Conservation (phyloP, 2,329 filamentous ascomycete species). For the Exophiala sp. region DNA sequence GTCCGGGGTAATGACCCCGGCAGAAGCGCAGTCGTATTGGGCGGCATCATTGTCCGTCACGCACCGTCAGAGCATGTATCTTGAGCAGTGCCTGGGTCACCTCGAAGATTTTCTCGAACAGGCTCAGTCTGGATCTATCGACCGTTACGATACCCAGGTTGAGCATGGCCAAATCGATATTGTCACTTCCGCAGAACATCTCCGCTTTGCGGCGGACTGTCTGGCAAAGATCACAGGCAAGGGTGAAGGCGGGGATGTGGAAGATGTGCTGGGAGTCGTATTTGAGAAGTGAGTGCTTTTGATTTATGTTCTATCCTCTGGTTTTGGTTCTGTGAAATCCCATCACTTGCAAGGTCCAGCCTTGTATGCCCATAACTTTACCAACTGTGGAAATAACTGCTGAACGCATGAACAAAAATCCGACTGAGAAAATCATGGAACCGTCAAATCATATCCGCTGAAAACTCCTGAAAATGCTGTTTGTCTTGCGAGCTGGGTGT, state of each 20-base stretch:
- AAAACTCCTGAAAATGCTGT: conserved; percentile 8
- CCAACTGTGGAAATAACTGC: not conserved
- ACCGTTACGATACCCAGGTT: conserved; percentile 25
- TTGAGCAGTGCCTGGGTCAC: conserved; percentile 68
- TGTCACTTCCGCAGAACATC: conserved; percentile 83
- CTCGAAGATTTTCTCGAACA: conserved; percentile 66
- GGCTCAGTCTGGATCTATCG: conserved; percentile 16
- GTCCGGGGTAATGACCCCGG: conserved; percentile 34
- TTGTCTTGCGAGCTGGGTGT: not conserved
- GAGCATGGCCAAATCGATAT: conserved; percentile 59
- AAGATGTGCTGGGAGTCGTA: conserved; percentile 92
- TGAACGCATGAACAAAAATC: no score
- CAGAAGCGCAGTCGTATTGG: conserved; percentile 43
- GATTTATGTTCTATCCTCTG: conserved; percentile 3
- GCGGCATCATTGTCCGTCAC: conserved; percentile 86
- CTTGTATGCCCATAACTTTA: not conserved
- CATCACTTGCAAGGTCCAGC: not conserved
- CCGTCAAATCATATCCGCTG: not conserved
- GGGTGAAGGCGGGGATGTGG: conserved; percentile 78
- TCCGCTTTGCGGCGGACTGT: conserved; percentile 74
- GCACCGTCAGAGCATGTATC: conserved; percentile 78
- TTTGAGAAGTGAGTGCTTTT: conserved; percentile 79
- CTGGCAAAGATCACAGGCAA: conserved; percentile 85
- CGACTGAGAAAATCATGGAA: not conserved
- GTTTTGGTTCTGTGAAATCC: no score